Evolutionary conservation across 805 yeast species (phyloP).

Genomic region (Zygotorulaspora sp.): DNA sequence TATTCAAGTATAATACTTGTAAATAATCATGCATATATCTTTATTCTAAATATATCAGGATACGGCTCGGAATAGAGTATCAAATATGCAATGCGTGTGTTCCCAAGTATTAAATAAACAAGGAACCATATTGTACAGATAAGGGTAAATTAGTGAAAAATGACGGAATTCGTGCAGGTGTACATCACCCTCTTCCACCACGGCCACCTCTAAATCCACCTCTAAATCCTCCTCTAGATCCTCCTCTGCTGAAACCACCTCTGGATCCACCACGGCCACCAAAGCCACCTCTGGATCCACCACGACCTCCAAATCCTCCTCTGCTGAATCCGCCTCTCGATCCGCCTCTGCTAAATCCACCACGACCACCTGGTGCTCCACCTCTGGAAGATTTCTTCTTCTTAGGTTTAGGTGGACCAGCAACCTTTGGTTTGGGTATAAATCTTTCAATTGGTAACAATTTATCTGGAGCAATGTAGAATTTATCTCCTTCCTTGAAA

Average conservation of each 20-base stretch:
- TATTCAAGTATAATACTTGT: background rate
- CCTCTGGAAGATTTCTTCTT: conserved; percentile 59
- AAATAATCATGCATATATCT: conserved; percentile 5
- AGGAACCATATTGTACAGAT: conserved; percentile 12
- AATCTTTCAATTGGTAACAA: conserved; percentile 93
- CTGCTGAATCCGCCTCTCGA: conserved; percentile 45
- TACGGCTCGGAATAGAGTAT: background rate
- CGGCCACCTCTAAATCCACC: conserved; percentile 19
- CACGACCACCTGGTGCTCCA: conserved; percentile 45
- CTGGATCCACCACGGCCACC: conserved; percentile 36
- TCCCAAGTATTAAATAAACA: background rate
- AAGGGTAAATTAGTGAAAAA: conserved; percentile 12
- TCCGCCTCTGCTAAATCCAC: conserved; percentile 43
- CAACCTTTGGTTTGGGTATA: conserved; percentile 90
- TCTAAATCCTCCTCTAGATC: conserved; percentile 26
- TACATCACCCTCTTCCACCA: conserved; percentile 24
- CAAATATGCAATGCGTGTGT: background rate
- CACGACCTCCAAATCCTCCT: conserved; percentile 43
- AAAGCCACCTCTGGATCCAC: conserved; percentile 42
- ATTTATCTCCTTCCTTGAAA: conserved; percentile 93
- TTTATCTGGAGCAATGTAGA: conserved; percentile 92
- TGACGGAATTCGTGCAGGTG: too few relatives aligned
- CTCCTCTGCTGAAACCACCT: conserved; percentile 38
- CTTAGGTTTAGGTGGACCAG: conserved; percentile 76
- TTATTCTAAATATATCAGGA: conserved; percentile 3